These are phyloP conservation scores for Mucor lusitanicus DNA, from an alignment of 371 early-diverging fungal genomes.

Conservation along the genomic window DNA sequence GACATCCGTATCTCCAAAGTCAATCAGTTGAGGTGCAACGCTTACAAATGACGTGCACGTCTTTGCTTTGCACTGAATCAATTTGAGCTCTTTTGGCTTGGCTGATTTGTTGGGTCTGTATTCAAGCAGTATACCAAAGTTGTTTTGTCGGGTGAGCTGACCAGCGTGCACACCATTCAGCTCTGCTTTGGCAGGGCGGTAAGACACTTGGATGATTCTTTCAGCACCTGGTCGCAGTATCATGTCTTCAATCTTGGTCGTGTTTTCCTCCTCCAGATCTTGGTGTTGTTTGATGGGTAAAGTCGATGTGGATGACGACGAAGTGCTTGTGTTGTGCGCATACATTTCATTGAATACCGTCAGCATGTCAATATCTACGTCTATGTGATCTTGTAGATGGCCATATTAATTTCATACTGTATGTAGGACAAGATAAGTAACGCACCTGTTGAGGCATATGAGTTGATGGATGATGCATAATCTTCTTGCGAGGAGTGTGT, in stretches of 20 bases:
- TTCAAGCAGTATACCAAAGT: constrained; percentile 75
- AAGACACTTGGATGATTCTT: constrained; percentile 77
- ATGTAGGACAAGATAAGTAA: background rate
- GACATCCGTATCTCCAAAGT: constrained; percentile 95
- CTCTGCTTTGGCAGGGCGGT: constrained; percentile 66
- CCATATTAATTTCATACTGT: background rate
- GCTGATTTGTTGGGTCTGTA: constrained; percentile 61
- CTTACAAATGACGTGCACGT: constrained; percentile 92
- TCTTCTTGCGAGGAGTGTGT: background rate
- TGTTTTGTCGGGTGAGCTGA: constrained; percentile 63
- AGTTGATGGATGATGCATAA: background rate
- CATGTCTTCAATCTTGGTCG: constrained; percentile 83
- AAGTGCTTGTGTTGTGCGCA: background rate
- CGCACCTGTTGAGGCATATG: constrained; percentile 5
- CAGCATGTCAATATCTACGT: constrained; percentile 15
- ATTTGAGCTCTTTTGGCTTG: constrained; percentile 71
- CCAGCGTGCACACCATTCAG: constrained; percentile 68
- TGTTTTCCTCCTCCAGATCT: constrained; percentile 23
- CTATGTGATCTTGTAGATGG: background rate
- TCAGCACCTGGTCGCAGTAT: constrained; percentile 83
- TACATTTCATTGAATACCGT: constrained; percentile 10
- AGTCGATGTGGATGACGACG: background rate
- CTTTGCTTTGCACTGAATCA: constrained; percentile 86
- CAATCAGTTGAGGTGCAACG: constrained; percentile 75
- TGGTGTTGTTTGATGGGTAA: background rate